These are phyloP conservation scores for Mallotus nudiflorus DNA, from an alignment of 345 rosid genomes.

Conservation along the genomic window DNA sequence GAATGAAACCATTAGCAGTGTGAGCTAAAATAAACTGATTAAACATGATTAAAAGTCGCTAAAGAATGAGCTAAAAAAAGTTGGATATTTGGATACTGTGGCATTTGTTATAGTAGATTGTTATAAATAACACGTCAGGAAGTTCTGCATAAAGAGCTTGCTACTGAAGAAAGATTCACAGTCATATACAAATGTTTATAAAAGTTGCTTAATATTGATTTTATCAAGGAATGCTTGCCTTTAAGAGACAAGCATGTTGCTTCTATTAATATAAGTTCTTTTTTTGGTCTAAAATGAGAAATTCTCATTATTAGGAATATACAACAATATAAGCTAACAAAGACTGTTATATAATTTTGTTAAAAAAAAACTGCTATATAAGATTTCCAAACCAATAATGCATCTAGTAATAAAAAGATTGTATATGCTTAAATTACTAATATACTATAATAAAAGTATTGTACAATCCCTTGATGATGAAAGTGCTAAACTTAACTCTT, in stretches of 20 bases:
- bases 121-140: not conserved
- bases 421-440: too few relatives aligned
- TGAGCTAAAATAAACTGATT: too few relatives aligned
- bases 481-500: too few relatives aligned
- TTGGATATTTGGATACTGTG: not conserved
- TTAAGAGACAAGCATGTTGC: not conserved
- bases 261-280: not conserved
- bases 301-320: too few relatives aligned
- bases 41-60: not conserved
- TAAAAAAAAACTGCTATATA: too few relatives aligned
- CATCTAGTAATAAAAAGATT: too few relatives aligned
- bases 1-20: not conserved
- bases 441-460: too few relatives aligned
- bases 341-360: too few relatives aligned
- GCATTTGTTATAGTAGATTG: not conserved
- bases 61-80: not conserved
- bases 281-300: too few relatives aligned
- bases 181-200: not conserved
- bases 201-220: not conserved
- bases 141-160: not conserved
- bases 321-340: too few relatives aligned
- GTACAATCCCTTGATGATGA: too few relatives aligned
- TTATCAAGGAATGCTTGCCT: not conserved
- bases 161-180: not conserved
- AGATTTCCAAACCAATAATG: too few relatives aligned